Conservation (phyloP, 768 basidiomycete genomes). For the Astraeus odoratus region DNA sequence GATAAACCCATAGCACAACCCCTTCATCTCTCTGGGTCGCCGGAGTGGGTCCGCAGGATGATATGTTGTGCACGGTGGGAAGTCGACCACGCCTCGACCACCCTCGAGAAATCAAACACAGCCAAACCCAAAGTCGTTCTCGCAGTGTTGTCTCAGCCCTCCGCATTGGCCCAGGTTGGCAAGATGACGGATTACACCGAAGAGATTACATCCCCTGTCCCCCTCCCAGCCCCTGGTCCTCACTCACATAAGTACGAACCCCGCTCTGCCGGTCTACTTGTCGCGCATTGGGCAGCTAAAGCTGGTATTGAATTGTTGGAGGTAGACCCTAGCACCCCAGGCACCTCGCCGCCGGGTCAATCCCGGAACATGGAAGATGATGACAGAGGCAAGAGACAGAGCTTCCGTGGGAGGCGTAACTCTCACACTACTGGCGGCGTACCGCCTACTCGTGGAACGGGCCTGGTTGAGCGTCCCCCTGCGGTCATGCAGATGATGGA, state of each 20-base stretch:
- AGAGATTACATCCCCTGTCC: constrained; percentile 46
- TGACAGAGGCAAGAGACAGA: constrained; percentile 25
- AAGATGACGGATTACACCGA: constrained; percentile 12
- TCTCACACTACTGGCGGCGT: constrained; percentile 15
- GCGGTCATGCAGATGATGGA: constrained; percentile 83
- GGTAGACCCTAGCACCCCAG: constrained; percentile 31
- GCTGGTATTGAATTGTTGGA: constrained; percentile 54
- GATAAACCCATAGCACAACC: constrained; percentile 18
- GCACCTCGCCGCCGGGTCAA: constrained; percentile 12
- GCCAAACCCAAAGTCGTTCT: constrained; percentile 49
- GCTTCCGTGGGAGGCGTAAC: constrained; percentile 23
- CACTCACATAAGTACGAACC: constrained; percentile 55
- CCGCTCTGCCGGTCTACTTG: constrained; percentile 55
- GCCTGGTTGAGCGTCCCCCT: constrained; percentile 70
- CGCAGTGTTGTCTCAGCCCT: constrained; percentile 42
- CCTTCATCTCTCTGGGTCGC: constrained; percentile 36
- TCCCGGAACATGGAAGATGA: constrained; percentile 25
- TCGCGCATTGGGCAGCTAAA: constrained; percentile 60
- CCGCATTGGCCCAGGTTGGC: constrained; percentile 22
- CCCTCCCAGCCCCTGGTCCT: constrained; percentile 53
- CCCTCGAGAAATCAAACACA: constrained; percentile 15
- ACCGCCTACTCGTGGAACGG: constrained; percentile 21
- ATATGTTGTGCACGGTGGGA: constrained; percentile 83
- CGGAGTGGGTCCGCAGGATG: constrained; percentile 81
- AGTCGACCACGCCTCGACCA: constrained; percentile 41